These are phyloP conservation scores for Heliamphora exappendiculata DNA, from an alignment of 148 eudicot genomes.

Conservation along the genomic window DNA sequence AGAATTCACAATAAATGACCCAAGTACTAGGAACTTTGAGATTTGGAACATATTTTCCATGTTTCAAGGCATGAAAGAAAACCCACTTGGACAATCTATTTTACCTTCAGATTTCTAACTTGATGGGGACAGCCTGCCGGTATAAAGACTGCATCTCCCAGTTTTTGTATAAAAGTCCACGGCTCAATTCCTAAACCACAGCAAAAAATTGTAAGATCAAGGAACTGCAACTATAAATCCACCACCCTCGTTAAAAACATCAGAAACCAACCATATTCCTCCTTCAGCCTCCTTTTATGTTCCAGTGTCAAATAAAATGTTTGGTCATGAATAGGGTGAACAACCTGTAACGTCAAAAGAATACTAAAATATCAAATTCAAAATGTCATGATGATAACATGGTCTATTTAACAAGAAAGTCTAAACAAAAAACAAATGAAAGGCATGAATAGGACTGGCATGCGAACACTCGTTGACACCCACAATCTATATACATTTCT, in stretches of 20 bases:
- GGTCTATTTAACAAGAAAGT: not conserved
- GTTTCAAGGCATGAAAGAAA: not conserved
- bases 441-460: not conserved
- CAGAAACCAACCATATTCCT: slow-evolving; percentile 34
- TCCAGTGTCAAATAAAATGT: slow-evolving; percentile 39
- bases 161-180: slow-evolving; percentile 59
- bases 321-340: slow-evolving; percentile 45
- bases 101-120: slow-evolving; percentile 61
- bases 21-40: not conserved
- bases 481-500: not conserved
- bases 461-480: not conserved
- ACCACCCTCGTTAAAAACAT: not conserved
- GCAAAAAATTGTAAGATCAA: not conserved
- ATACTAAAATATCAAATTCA: not conserved
- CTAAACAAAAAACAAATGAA: not conserved
- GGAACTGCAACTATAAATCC: not conserved
- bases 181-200: slow-evolving; percentile 42
- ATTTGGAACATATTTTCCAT: not conserved
- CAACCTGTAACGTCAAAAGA: slow-evolving; percentile 25
- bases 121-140: slow-evolving; percentile 65
- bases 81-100: not conserved
- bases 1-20: too few species aligned
- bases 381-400: not conserved
- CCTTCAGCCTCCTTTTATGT: slow-evolving; percentile 35
- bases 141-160: slow-evolving; percentile 55